Evolutionary conservation across 2,329 filamentous ascomycete species (phyloP).

Genomic region (Teratosphaeriaceae sp.): DNA sequence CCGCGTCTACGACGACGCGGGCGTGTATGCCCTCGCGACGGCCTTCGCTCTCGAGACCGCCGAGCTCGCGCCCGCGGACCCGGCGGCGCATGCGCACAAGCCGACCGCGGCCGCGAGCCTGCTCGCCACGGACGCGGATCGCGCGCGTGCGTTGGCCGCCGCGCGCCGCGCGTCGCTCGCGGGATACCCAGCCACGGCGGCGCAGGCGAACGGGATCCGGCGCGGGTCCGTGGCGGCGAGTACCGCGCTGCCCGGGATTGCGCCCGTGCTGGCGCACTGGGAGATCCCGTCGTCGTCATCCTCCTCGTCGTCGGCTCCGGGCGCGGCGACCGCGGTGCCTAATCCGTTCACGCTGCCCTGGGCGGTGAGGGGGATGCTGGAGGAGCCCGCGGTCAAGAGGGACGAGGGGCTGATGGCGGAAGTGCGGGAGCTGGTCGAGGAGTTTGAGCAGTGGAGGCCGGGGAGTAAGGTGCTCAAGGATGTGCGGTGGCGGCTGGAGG

Average conservation of each 20-base stretch:
- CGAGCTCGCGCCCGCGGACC: constrained; percentile 19
- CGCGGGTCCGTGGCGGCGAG: constrained; percentile 22
- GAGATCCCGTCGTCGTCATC: constrained; percentile 29
- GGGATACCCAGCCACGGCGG: constrained; percentile 23
- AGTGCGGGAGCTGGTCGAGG: constrained; percentile 67
- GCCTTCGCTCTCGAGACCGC: constrained; percentile 44
- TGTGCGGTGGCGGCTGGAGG: constrained; percentile 90
- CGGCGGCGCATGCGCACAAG: not conserved
- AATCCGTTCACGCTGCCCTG: constrained; percentile 93
- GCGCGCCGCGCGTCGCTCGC: constrained; percentile 15
- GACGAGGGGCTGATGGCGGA: constrained; percentile 61
- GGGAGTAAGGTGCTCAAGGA: constrained; percentile 86
- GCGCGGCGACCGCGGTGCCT: constrained; percentile 31
- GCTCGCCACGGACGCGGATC: constrained; percentile 13
- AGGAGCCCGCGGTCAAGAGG: constrained; percentile 83
- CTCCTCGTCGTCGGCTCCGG: too few relatives aligned
- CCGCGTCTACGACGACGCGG: constrained; percentile 80
- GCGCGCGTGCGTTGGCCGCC: constrained; percentile 13
- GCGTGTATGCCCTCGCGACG: constrained; percentile 64
- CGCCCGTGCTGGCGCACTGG: constrained; percentile 31
- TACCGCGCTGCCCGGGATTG: constrained; percentile 23
- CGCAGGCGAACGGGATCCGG: constrained; percentile 28
- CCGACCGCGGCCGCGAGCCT: constrained; percentile 8
- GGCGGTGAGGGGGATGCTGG: constrained; percentile 87
- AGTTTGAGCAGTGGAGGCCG: constrained; percentile 94